Conservation (phyloP, 352 stramenopile species). For the Discostella stelligera region DNA sequence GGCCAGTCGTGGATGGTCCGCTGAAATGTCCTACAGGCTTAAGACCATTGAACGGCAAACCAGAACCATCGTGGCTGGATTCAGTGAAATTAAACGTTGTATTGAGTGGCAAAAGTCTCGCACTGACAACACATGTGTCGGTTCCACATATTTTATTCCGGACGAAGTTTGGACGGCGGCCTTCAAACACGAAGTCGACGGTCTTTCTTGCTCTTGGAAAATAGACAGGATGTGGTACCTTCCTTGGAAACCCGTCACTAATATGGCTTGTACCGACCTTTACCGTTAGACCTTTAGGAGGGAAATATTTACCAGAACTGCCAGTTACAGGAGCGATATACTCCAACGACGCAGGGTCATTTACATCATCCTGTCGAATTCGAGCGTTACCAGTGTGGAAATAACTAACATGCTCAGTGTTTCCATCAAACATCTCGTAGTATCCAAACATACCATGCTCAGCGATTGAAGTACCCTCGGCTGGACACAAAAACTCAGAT, state of each 20-base stretch:
- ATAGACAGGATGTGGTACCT: constrained; percentile 40
- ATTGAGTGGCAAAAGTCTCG: constrained; percentile 34
- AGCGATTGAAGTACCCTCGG: constrained; percentile 26
- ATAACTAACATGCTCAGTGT: constrained; percentile 37
- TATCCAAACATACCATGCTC: constrained; percentile 48
- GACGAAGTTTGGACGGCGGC: constrained; percentile 29
- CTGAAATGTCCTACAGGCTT: constrained; percentile 52
- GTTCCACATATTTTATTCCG: constrained; percentile 51
- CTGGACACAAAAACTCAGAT: constrained; percentile 52
- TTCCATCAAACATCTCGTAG: constrained; percentile 46
- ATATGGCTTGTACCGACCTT: constrained; percentile 46
- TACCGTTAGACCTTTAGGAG: constrained; percentile 39
- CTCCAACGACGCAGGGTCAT: constrained; percentile 6
- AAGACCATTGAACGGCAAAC: constrained; percentile 51
- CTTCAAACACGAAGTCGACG: constrained; percentile 51
- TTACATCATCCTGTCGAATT: constrained; percentile 48
- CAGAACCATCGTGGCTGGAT: constrained; percentile 29
- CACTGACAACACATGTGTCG: constrained; percentile 47
- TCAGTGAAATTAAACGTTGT: constrained; percentile 35
- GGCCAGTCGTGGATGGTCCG: constrained; percentile 45
- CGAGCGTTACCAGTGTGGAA: constrained; percentile 52
- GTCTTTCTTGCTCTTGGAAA: constrained; percentile 41
- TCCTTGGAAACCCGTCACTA: constrained; percentile 38
- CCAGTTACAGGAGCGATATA: constrained; percentile 40
- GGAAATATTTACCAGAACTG: constrained; percentile 48